Percentiles rank a stretch among this genome's conserved stretches.
Evolutionary conservation across 306 rosid genomes (phyloP).

Genomic region (Alnus glutinosa): DNA sequence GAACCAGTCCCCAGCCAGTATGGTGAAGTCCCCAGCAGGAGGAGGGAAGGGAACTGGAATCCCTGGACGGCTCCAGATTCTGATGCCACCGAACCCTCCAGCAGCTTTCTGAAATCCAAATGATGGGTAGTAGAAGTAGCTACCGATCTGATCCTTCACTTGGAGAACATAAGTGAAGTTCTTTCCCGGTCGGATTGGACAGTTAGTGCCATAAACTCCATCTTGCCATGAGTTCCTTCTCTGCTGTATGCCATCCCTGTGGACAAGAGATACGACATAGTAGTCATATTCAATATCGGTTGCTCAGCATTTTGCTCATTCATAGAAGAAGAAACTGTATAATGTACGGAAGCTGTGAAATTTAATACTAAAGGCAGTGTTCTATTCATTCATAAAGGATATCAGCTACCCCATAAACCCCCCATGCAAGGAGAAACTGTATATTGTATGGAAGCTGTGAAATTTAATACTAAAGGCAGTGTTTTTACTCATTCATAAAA

Average conservation of each 20-base stretch:
- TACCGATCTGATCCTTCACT: conserved; percentile 69
- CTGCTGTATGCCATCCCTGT: conserved; percentile 91
- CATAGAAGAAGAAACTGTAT: neutral
- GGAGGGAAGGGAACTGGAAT: conserved; percentile 94
- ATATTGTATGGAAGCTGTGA: neutral
- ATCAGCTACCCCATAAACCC: neutral
- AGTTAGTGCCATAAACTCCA: conserved; percentile 61
- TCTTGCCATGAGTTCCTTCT: conserved; percentile 92
- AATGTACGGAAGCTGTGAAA: neutral
- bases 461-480: neutral
- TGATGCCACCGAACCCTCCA: conserved; percentile 66
- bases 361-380: neutral
- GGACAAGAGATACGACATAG: conserved; percentile 19
- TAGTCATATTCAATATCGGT: neutral
- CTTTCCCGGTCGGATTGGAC: conserved; percentile 62
- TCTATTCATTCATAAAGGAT: neutral
- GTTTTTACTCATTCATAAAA: neutral
- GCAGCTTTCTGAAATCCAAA: conserved; percentile 74
- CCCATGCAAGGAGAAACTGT: neutral
- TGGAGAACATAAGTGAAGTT: conserved; percentile 63
- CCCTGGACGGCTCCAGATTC: conserved; percentile 89
- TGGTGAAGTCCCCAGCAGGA: conserved; percentile 78
- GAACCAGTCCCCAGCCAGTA: conserved; percentile 95
- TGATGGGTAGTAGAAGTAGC: conserved; percentile 67
- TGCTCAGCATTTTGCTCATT: neutral